Base-by-base conservation (phyloP, 495 filamentous ascomycete species). In the Cercophora sp. region DNA sequence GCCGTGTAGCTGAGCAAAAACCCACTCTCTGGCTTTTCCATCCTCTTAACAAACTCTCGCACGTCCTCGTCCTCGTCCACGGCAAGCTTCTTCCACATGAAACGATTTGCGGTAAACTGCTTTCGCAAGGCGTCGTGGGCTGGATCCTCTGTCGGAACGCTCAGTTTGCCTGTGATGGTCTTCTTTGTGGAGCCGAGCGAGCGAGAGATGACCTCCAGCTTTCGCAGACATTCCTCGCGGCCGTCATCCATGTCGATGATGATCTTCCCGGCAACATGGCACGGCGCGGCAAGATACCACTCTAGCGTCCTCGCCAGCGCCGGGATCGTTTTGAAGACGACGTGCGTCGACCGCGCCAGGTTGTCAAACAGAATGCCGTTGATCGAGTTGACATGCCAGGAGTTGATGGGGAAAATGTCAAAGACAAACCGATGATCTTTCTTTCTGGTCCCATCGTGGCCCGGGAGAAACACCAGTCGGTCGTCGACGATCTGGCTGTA, bases 281-380 rank as follows among this genome's bases (percentile, higher is more conserved):
- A 40, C 2, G 62, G 43, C 0, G 52, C 29, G 5, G 56, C 57
- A 22, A 75, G 36, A 41, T 68, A 72, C 57, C 52, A 60, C 36
- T 74, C 65, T 10, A 75, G 45, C 2, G 67, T 66, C 23, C 40
- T 51, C 0, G 54, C 19, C 19, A 70, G 61, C 8, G 8, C 47
- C 1, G 36, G 18, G 2, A 16, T 36, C 1, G 59, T 57, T 10
- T 60, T 44, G 44, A 69, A 75, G 10, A 71, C 58, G 1, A 73
- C 53, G 26, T 52, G 55, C 1, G 55, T 56, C 32, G 58, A 67
- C 15, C 8, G 20, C 5, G 31, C 44, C 2, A 52, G 51, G 15
- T 76, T 62, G 50, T 78, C 70, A 2, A 79, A 49, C 11, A 78
- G 42, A 11, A 76, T 59, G 5, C 42, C 39, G 52, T 76, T 77